These are phyloP conservation scores for Phytophthora uliginosa DNA, from an alignment of 352 stramenopile genomes.

Conservation along the genomic window DNA sequence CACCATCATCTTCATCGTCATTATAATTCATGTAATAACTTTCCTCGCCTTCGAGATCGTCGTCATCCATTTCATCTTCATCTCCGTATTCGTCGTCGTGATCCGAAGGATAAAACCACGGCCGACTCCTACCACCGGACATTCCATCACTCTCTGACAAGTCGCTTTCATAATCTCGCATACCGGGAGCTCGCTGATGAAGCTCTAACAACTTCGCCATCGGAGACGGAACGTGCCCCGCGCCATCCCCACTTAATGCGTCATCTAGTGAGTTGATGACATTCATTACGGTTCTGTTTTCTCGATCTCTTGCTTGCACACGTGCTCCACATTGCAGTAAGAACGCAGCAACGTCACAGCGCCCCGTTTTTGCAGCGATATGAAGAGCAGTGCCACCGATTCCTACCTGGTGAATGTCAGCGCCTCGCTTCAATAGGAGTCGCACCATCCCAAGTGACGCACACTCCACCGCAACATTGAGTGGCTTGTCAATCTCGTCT, in stretches of 20 bases:
- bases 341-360: slow-evolving; percentile 84
- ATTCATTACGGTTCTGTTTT: slow-evolving; percentile 66
- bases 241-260: slow-evolving; percentile 6
- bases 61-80: slow-evolving; percentile 58
- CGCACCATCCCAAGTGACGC: slow-evolving; percentile 80
- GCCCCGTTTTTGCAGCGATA: slow-evolving; percentile 59
- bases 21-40: slow-evolving; percentile 68
- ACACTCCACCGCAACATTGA: slow-evolving; percentile 70
- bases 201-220: slow-evolving; percentile 70
- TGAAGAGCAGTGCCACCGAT: slow-evolving; percentile 72
- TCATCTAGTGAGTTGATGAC: slow-evolving; percentile 33
- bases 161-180: slow-evolving; percentile 57
- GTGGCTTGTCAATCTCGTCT: slow-evolving; percentile 71
- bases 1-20: slow-evolving; percentile 63
- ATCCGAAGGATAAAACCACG: slow-evolving; percentile 59
- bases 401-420: slow-evolving; percentile 71
- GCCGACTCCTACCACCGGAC: slow-evolving; percentile 20
- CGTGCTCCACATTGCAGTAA: slow-evolving; percentile 82
- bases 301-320: slow-evolving; percentile 56
- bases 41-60: slow-evolving; percentile 67
- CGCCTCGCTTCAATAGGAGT: slow-evolving; percentile 81
- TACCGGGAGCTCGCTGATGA: slow-evolving; percentile 38
- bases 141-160: slow-evolving; percentile 57
- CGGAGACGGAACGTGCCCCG: slow-evolving; percentile 35
- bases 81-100: slow-evolving; percentile 56